Percentiles rank a stretch among this genome's conserved stretches.
phyloP scores from a whole-genome alignment of 805 yeast genomes.

The Candida nemodendra region DNA sequence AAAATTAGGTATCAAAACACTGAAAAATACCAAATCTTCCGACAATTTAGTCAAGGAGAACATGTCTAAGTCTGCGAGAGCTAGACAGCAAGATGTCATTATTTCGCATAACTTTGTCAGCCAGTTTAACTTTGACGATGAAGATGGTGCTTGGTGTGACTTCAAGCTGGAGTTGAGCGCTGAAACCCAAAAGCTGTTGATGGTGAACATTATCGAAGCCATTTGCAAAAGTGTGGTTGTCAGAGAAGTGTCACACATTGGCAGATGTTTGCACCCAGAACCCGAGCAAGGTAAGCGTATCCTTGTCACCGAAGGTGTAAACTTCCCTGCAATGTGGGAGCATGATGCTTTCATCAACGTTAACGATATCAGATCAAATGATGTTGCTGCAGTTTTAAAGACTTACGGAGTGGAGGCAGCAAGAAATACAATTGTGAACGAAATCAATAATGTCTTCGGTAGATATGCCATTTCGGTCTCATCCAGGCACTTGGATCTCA shows the following conservation, averaged over 20 bases:
- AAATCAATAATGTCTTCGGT: constrained; percentile 92
- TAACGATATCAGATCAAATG: constrained; percentile 87
- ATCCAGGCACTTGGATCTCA: constrained; percentile 89
- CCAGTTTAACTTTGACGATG: constrained; percentile 87
- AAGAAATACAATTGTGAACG: constrained; percentile 93
- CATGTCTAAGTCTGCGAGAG: constrained; percentile 64
- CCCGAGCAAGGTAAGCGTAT: constrained; percentile 69
- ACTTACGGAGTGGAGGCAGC: constrained; percentile 99
- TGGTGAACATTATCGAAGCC: constrained; percentile 95
- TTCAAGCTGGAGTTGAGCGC: constrained; percentile 81
- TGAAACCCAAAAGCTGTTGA: constrained; percentile 85
- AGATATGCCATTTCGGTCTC: constrained; percentile 95
- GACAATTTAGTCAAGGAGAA: constrained; percentile 23
- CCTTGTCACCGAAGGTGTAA: constrained; percentile 96
- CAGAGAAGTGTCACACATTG: constrained; percentile 86
- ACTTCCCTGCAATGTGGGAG: constrained; percentile 97
- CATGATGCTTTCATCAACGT: constrained; percentile 91
- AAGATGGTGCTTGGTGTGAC: constrained; percentile 87
- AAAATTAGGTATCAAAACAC: constrained; percentile 21
- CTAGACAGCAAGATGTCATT: constrained; percentile 82
- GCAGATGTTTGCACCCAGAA: constrained; percentile 85
- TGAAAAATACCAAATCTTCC: constrained; percentile 7
- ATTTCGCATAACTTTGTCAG: constrained; percentile 71
- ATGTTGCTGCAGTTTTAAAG: constrained; percentile 81
- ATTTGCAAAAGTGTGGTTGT: constrained; percentile 88